Base-by-base conservation (phyloP, 2,329 filamentous ascomycete species). In the Nemania serpens region DNA sequence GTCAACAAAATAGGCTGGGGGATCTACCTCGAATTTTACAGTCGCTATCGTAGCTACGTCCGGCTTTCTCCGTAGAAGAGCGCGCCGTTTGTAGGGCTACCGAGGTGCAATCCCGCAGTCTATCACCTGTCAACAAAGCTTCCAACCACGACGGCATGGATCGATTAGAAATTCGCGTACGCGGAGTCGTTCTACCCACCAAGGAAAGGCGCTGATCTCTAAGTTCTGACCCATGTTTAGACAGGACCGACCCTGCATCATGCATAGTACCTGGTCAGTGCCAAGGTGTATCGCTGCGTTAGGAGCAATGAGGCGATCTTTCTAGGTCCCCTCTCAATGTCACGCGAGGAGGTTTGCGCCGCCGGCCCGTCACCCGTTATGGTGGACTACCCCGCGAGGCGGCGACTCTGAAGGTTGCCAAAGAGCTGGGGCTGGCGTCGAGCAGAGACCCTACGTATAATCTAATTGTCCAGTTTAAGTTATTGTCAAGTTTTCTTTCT, bases 361-460 rank as follows among this genome's bases (percentile, higher is more conserved):
- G 58, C n/a, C 46, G 47, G 10, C 18, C 47, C 20, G 22, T 25
- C 39, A 13, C 52, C 34, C 47, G 17, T 46, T 36, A 47, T 9
- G 41, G 46, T 36, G 18, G 58, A 60, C 50, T 57, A 29, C 46
- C 37, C 45, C 45, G 51, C 43, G 41, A 54, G 42, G 37, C 56
- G 50, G 45, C 45, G 13, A 33, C 49, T 34, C 46, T 42, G 34
- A 56, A 47, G 50, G 41, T 46, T 52, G 46, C 52, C 58, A 37
- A 59, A 55, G 37, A 51, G 34, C 46, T 51, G 51, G 29, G 39
- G 46, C 39, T 15, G 17, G 2, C 20, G 45, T 29, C 39, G 5
- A 20, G 15, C 20, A 37, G 34, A 42, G 41, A 22, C 12, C 45
- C 18, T 51, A 46, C 22, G n/a, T n/a, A n/a, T n/a, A 34, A 15